phyloP scores from a whole-genome alignment of 208 protist species.

The Leishmania tarentolae region DNA sequence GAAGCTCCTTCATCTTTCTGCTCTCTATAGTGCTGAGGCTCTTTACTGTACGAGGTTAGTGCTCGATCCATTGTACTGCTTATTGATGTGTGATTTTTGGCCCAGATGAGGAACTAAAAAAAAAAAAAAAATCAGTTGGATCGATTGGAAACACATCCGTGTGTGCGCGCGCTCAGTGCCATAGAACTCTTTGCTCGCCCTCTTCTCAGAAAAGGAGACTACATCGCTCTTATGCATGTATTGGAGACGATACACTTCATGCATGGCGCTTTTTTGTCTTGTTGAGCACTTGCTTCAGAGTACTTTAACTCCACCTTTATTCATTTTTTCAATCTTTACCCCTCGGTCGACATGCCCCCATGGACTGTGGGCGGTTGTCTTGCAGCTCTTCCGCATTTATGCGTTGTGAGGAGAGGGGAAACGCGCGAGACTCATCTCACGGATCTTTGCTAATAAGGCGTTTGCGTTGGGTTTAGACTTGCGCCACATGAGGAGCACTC shows the following conservation, averaged over 20 bases:
- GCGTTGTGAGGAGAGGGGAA: neutral
- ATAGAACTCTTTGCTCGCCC: neutral
- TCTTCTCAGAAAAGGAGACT: neutral
- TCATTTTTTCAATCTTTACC: neutral
- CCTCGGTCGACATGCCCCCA: neutral
- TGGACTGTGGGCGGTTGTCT: too few species aligned
- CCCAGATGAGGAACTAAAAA: neutral
- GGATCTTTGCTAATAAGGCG: neutral
- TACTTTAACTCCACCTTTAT: neutral
- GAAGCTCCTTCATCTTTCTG: neutral
- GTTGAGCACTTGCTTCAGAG: neutral
- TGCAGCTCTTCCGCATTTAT: neutral
- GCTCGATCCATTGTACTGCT: neutral
- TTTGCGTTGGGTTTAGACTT: neutral
- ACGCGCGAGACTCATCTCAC: neutral
- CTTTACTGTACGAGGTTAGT: neutral
- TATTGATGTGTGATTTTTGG: neutral
- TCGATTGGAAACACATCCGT: neutral
- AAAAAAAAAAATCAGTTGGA: neutral
- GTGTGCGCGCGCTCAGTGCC: too few species aligned
- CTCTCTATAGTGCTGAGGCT: neutral
- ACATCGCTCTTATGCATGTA: neutral
- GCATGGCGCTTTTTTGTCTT: neutral
- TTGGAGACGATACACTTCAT: neutral
- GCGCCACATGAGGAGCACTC: slow-evolving; percentile 42